Percentiles rank a stretch among this genome's conserved stretches.
phyloP scores from a whole-genome alignment of 805 yeast species.

The Sugiyamaella americana region DNA sequence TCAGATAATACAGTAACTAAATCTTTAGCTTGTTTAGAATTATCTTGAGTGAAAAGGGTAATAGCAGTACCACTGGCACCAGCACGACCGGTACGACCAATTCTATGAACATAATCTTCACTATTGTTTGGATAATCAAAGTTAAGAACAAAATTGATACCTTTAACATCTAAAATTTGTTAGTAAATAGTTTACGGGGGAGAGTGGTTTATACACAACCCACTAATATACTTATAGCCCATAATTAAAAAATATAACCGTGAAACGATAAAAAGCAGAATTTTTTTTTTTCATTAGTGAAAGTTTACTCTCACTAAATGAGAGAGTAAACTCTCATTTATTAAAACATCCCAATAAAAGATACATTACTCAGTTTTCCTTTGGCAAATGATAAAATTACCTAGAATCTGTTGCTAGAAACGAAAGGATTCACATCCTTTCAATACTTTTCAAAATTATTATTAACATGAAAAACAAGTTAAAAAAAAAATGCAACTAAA shows the following conservation, averaged over 20 bases:
- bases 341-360: too few relatives aligned
- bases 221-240: slow-evolving; percentile 1
- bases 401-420: too few relatives aligned
- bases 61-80: slow-evolving; percentile 94
- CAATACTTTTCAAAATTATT: too few relatives aligned
- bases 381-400: too few relatives aligned
- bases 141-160: slow-evolving; percentile 88
- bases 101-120: slow-evolving; percentile 97
- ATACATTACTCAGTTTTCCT: too few relatives aligned
- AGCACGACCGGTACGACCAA: slow-evolving; percentile 99
- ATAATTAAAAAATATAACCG: slow-evolving; percentile 3
- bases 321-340: too few relatives aligned
- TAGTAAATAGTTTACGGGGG: slow-evolving; percentile 5
- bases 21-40: slow-evolving; percentile 84
- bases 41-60: slow-evolving; percentile 85
- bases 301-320: too few relatives aligned
- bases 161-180: slow-evolving; percentile 76
- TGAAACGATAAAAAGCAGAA: slow-evolving; percentile 9
- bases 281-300: too few relatives aligned
- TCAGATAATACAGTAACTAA: slow-evolving; percentile 85
- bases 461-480: too few relatives aligned
- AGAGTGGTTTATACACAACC: neutral
- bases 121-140: slow-evolving; percentile 97
- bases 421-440: too few relatives aligned
- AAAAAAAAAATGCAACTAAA: too few relatives aligned